Percentiles rank a stretch among this genome's conserved stretches.
Conservation (phyloP, 169 alveolate genomes). For the Plasmodium yoelii region DNA sequence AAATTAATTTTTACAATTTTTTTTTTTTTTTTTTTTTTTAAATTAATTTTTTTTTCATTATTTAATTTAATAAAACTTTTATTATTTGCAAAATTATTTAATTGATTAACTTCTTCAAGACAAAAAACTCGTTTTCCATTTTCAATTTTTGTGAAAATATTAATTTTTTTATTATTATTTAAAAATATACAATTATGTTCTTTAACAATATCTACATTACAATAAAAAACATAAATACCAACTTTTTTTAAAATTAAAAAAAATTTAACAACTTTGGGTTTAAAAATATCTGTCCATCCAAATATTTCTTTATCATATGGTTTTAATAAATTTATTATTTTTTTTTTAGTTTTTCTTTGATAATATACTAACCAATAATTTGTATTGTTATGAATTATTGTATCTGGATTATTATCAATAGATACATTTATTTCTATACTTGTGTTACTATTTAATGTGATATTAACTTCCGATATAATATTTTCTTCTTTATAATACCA, state of each 20-base stretch:
- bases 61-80: constrained; percentile 38
- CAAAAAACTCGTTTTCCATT: constrained; percentile 67
- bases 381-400: constrained; percentile 34
- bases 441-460: constrained; percentile 35
- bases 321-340: constrained; percentile 34
- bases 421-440: constrained; percentile 49
- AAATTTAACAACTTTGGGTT: constrained; percentile 45
- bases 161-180: constrained; percentile 35
- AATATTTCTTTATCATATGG: constrained; percentile 56
- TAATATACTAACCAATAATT: constrained; percentile 51
- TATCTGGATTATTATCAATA: constrained; percentile 54
- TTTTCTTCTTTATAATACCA: constrained; percentile 40
- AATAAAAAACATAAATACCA: constrained; percentile 39
- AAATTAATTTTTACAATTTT: neutral
- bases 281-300: constrained; percentile 56
- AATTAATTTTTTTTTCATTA: constrained; percentile 4
- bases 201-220: constrained; percentile 47
- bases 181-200: constrained; percentile 41
- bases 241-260: constrained; percentile 25
- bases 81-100: neutral
- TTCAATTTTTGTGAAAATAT: constrained; percentile 51
- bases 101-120: constrained; percentile 19
- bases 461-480: constrained; percentile 45
- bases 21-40: neutral
- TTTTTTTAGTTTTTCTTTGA: constrained; percentile 58